These are phyloP conservation scores for Rhizopogon vinicolor DNA, from an alignment of 768 basidiomycete genomes.

Conservation along the genomic window DNA sequence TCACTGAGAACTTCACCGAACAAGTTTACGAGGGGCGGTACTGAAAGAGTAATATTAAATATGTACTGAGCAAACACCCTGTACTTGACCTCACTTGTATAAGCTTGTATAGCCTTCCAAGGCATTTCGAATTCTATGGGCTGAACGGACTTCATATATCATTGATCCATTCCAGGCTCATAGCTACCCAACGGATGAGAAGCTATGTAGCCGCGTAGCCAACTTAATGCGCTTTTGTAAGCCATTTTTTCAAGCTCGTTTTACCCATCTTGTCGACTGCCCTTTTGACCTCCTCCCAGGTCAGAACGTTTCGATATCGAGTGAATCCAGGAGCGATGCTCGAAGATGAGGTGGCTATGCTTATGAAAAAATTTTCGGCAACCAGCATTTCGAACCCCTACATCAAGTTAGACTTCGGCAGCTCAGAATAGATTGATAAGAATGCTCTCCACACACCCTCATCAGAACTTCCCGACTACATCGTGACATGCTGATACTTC, in stretches of 20 bases:
- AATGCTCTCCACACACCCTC: slow-evolving; percentile 43
- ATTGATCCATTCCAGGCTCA: too few species aligned
- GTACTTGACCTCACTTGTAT: background rate
- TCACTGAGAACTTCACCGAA: background rate
- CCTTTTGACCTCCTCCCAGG: slow-evolving; percentile 60
- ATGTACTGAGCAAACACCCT: background rate
- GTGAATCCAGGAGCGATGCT: slow-evolving; percentile 64
- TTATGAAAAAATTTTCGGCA: slow-evolving; percentile 49
- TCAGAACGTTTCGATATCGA: slow-evolving; percentile 65
- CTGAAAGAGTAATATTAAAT: background rate
- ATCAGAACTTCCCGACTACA: slow-evolving; percentile 62
- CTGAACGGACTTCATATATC: too few species aligned
- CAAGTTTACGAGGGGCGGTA: background rate
- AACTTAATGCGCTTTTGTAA: slow-evolving; percentile 49
- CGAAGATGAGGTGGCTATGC: slow-evolving; percentile 42
- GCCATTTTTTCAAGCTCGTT: slow-evolving; percentile 74
- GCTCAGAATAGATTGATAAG: background rate
- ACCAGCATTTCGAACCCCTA: slow-evolving; percentile 79
- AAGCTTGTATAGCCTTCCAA: background rate
- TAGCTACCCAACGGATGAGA: background rate
- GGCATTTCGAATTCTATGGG: background rate
- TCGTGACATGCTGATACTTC: slow-evolving; percentile 69
- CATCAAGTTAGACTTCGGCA: background rate
- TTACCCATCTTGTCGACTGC: slow-evolving; percentile 64
- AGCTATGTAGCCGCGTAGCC: background rate